These are phyloP conservation scores for Spencermartinsiella ligniputridi DNA, from an alignment of 1,139 yeast species.

Conservation along the genomic window DNA sequence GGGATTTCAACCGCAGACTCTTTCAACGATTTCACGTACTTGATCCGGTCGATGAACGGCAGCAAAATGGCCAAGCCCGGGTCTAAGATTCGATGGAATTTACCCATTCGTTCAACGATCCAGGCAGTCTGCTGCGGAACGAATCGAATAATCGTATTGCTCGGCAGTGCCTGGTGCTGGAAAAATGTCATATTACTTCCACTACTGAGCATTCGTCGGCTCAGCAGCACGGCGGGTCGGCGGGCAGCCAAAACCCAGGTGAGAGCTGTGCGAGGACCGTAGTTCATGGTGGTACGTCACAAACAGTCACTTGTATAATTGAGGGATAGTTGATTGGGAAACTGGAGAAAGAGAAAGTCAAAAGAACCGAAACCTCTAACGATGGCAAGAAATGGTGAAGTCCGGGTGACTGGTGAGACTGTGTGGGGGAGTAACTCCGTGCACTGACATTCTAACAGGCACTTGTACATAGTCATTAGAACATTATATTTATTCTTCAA, in stretches of 20 bases:
- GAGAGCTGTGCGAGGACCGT: background rate
- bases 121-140: slow-evolving; percentile 92
- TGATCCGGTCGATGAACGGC: slow-evolving; percentile 70
- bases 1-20: slow-evolving; percentile 84
- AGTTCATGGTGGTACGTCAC: no score
- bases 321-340: no score
- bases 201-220: background rate
- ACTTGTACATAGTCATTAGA: no score
- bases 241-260: background rate
- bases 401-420: no score
- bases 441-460: no score
- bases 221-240: background rate
- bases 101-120: slow-evolving; percentile 91
- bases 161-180: slow-evolving; percentile 62
- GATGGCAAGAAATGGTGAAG: no score
- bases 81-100: slow-evolving; percentile 64
- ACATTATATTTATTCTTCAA: no score
- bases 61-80: slow-evolving; percentile 75
- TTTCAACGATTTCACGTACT: slow-evolving; percentile 76
- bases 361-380: no score
- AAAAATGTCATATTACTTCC: slow-evolving; percentile 47
- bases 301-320: no score
- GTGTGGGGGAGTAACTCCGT: no score
- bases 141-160: slow-evolving; percentile 68
- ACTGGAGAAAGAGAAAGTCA: no score